Base-by-base conservation (phyloP, 257 asterid species). In the Nicotiana sylvestris region DNA sequence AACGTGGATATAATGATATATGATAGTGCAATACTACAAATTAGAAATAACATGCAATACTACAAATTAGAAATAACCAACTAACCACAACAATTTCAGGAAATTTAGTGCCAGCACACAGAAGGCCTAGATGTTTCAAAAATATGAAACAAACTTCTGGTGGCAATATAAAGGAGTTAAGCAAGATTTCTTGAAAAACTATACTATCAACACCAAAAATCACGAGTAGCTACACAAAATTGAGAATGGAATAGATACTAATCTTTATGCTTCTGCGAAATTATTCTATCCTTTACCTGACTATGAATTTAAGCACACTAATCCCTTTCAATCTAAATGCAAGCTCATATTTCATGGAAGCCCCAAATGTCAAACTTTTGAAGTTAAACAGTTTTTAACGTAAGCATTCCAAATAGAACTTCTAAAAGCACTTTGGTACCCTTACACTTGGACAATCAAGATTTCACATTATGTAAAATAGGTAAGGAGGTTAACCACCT, bases 401-500 rank as follows among this genome's bases (percentile, higher is more conserved):
- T 76, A 15, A 74, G 25, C 62, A 51, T 27, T 66, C 64, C 53
- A 27, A 7, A 76, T 74, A 13, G 80, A 76, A 51, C 39, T 51
- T 76, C 16, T 15, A 76, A 51, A 51, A 76, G 37, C 80, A 49
- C 64, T 21, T 60, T 49, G 25, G 27, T 15, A 74, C 32, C 43
- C 46, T 21, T 5, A 21, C 58, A 6, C 21, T 46, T 25, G 79
- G 21, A 72, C 58, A 53, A 72, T n/a, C 39, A 46, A 72, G 13
- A 46, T 46, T 13, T 29, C 64, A 51, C 9, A 51, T 76, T 29
- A 51, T 76, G 29, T 15, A 76, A 76, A 76, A 51, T 15, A 15
- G 64, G 27, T 27, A 76, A 25, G 62, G 13, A 18, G 58, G 58
- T 79, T 61, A 58, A 27, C 82, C 25, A 95, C 98, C 97, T 92